A percentile compares a stretch with the other conserved stretches of the same genome.
These are phyloP conservation scores for Xylaria sp. DNA, from an alignment of 2,329 filamentous ascomycete species.

Conservation along the genomic window DNA sequence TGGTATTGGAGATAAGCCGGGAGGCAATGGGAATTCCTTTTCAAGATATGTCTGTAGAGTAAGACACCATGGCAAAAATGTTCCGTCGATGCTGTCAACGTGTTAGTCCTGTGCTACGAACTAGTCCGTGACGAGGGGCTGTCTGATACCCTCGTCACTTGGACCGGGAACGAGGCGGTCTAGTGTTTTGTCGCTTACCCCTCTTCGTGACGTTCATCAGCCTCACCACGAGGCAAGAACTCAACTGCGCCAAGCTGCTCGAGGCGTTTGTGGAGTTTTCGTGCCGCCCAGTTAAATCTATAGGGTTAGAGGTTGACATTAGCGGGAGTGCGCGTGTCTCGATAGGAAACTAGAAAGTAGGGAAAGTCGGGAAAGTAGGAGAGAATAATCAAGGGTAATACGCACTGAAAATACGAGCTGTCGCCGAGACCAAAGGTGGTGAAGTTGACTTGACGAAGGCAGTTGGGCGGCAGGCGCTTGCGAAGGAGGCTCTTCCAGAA, in stretches of 20 bases:
- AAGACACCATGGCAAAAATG: slow-evolving; percentile 81
- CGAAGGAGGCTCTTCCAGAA: slow-evolving; percentile 90
- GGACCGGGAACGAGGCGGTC: neutral
- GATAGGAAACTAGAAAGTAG: neutral
- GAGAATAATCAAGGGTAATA: slow-evolving; percentile 14
- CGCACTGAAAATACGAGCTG: slow-evolving; percentile 90
- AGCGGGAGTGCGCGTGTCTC: slow-evolving; percentile 1
- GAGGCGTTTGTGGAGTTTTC: slow-evolving; percentile 87
- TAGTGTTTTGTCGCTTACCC: slow-evolving; percentile 61
- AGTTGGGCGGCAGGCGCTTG: slow-evolving; percentile 78
- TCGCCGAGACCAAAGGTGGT: slow-evolving; percentile 93
- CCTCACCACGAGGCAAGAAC: slow-evolving; percentile 83
- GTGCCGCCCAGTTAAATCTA: slow-evolving; percentile 92
- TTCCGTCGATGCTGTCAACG: slow-evolving; percentile 74
- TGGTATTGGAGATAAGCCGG: slow-evolving; percentile 75
- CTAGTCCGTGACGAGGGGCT: neutral
- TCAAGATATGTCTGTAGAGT: slow-evolving; percentile 75
- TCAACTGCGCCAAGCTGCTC: slow-evolving; percentile 83
- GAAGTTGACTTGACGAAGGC: slow-evolving; percentile 76
- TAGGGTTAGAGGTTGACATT: slow-evolving; percentile 6
- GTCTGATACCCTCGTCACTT: neutral
- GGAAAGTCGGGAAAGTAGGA: neutral
- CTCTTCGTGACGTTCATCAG: slow-evolving; percentile 92
- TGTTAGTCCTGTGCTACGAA: slow-evolving; percentile 21
- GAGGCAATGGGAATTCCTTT: slow-evolving; percentile 74